Conservation (phyloP, 2,329 filamentous ascomycete genomes). For the Drechslerella coelobrocha region DNA sequence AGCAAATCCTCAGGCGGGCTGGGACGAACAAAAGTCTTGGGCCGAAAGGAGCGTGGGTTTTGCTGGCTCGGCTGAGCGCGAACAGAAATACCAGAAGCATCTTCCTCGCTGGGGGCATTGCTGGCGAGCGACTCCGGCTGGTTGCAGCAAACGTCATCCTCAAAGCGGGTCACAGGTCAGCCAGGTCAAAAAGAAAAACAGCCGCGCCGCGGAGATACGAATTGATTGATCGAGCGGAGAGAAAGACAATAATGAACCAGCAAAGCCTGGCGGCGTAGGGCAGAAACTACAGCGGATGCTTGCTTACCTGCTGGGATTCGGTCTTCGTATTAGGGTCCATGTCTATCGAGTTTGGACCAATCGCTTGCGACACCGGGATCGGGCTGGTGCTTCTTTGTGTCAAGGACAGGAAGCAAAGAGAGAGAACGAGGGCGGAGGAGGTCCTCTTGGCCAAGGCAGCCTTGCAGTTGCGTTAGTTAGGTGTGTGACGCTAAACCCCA, state of each 20-base stretch:
- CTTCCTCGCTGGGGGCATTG: slow-evolving; percentile 37
- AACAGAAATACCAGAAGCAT: slow-evolving; percentile 29
- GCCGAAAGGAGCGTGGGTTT: slow-evolving; percentile 12
- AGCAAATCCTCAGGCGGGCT: slow-evolving; percentile 27
- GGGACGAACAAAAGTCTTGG: slow-evolving; percentile 43
- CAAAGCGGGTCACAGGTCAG: not conserved
- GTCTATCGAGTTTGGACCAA: slow-evolving; percentile 24
- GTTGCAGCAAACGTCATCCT: not conserved
- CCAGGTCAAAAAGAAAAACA: not conserved
- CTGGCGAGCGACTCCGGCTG: slow-evolving; percentile 7
- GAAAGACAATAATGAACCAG: too few species aligned
- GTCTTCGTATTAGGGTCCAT: slow-evolving; percentile 17
- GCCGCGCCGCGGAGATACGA: not conserved
- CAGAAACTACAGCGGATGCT: slow-evolving; percentile 31
- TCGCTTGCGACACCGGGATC: slow-evolving; percentile 47
- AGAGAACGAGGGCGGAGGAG: slow-evolving; percentile 15
- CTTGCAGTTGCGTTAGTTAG: slow-evolving; percentile 23
- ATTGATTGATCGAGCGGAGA: not conserved
- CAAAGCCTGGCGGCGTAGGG: too few species aligned
- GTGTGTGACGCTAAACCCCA: slow-evolving; percentile 14
- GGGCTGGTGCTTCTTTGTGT: slow-evolving; percentile 17
- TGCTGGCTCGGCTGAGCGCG: slow-evolving; percentile 15
- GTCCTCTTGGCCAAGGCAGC: slow-evolving; percentile 28
- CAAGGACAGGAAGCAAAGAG: slow-evolving; percentile 3
- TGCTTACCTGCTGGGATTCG: slow-evolving; percentile 23